Evolutionary conservation across 2,329 filamentous ascomycete genomes (phyloP).

Genomic region (Neofusicoccum cordaticola): DNA sequence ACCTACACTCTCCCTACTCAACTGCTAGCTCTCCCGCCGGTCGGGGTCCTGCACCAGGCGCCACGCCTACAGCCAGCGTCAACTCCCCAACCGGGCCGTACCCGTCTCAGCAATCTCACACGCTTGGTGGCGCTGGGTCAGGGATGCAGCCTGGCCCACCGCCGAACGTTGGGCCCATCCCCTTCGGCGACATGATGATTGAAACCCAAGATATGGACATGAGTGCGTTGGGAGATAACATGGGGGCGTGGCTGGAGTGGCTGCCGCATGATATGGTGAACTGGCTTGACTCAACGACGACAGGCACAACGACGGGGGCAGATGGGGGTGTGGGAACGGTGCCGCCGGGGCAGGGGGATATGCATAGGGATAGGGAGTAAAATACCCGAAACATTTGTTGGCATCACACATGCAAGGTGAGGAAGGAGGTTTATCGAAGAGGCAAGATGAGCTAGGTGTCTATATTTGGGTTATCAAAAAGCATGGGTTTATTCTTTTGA

Average conservation of each 20-base stretch:
- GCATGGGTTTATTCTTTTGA: too few relatives aligned
- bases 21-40: conserved; percentile 27
- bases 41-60: not conserved
- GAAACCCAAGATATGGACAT: conserved; percentile 77
- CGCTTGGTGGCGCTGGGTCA: conserved; percentile 22
- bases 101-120: not conserved
- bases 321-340: not conserved
- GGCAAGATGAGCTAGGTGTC: too few relatives aligned
- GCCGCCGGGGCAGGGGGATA: not conserved
- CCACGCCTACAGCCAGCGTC: not conserved
- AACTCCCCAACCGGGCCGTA: not conserved
- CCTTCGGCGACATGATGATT: conserved; percentile 61
- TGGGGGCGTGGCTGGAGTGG: conserved; percentile 74
- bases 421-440: too few relatives aligned
- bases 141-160: conserved; percentile 23
- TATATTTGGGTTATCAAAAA: too few relatives aligned
- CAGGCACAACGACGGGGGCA: not conserved
- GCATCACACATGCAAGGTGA: too few relatives aligned
- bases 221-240: conserved; percentile 63
- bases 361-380: too few relatives aligned
- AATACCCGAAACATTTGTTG: too few relatives aligned
- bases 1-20: conserved; percentile 47
- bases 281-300: not conserved
- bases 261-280: conserved; percentile 46
- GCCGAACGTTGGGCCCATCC: conserved; percentile 13